These are phyloP conservation scores for Dryadomyces quercivorus DNA, from an alignment of 2,329 filamentous ascomycete species.

Conservation along the genomic window DNA sequence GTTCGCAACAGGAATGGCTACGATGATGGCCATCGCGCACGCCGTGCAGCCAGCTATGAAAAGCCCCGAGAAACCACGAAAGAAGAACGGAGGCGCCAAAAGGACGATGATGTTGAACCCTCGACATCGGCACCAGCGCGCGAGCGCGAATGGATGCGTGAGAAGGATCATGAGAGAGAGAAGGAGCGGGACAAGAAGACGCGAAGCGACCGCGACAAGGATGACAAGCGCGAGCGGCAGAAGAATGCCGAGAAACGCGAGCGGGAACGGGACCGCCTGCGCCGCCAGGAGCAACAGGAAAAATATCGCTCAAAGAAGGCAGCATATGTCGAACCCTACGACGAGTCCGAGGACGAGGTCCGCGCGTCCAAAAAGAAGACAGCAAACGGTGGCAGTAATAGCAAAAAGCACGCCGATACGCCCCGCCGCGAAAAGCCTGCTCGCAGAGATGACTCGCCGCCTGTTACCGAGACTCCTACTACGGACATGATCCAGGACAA, in stretches of 20 bases:
- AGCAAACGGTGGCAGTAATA: constrained; percentile 11
- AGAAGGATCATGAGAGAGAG: constrained; percentile 20
- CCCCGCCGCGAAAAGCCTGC: constrained; percentile 12
- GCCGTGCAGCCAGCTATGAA: constrained; percentile 35
- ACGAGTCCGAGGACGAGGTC: constrained; percentile 16
- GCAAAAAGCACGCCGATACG: constrained; percentile 18
- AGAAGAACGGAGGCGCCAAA: constrained; percentile 18
- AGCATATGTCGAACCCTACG: constrained; percentile 15
- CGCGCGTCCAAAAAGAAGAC: constrained; percentile 15
- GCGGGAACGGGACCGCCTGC: constrained; percentile 13
- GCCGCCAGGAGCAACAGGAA: constrained; percentile 17
- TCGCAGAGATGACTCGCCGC: constrained; percentile 6
- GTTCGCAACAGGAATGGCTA: constrained; percentile 24
- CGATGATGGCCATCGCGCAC: constrained; percentile 28
- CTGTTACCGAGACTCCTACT: background rate
- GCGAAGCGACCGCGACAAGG: constrained; percentile 13
- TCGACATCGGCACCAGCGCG: background rate
- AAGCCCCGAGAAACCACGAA: constrained; percentile 14
- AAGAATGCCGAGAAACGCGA: constrained; percentile 18
- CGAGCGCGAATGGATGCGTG: constrained; percentile 18
- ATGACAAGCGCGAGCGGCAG: constrained; percentile 23
- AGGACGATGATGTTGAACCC: constrained; percentile 16
- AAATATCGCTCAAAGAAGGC: constrained; percentile 15
- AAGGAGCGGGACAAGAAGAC: constrained; percentile 22
- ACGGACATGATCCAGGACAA: constrained; percentile 8